phyloP scores from a whole-genome alignment of 345 rosid species.

The Murraya koenigii region DNA sequence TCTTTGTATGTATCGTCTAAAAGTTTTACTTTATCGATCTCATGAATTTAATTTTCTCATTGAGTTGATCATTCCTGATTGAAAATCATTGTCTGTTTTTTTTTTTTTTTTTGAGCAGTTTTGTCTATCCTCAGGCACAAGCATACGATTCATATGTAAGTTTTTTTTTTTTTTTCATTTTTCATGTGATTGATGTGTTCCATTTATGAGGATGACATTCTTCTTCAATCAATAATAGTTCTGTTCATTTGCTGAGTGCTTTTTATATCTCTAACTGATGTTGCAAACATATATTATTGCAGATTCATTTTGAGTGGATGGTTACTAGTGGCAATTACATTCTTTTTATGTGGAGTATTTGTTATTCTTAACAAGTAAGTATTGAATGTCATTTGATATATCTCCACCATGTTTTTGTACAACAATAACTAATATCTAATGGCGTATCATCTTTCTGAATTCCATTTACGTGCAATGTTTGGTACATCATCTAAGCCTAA shows the following conservation, averaged over 20 bases:
- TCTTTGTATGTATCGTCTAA: conserved; percentile 58
- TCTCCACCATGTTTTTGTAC: not conserved
- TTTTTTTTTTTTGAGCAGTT: conserved; percentile 41
- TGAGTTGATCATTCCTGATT: conserved; percentile 13
- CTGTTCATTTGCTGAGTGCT: not conserved
- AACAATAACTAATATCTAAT: not conserved
- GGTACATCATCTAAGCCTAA: not conserved
- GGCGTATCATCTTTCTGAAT: not conserved
- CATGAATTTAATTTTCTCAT: conserved; percentile 16
- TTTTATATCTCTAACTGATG: conserved; percentile 10
- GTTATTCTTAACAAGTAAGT: conserved; percentile 80
- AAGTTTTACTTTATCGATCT: not conserved
- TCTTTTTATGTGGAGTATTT: conserved; percentile 81
- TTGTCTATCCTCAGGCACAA: conserved; percentile 66
- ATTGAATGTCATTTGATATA: not conserved
- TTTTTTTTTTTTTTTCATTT: not conserved
- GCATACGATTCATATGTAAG: conserved; percentile 81
- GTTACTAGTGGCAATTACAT: conserved; percentile 82
- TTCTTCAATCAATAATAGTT: not conserved
- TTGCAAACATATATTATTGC: conserved; percentile 19
- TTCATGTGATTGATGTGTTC: not conserved
- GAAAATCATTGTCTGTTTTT: not conserved
- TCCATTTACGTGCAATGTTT: not conserved
- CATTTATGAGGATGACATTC: not conserved
- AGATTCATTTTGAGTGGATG: conserved; percentile 90